Evolutionary conservation across 116 monocot species (phyloP), one percentile per base, ranked within the genome.

Genomic region (Iris pallida): DNA sequence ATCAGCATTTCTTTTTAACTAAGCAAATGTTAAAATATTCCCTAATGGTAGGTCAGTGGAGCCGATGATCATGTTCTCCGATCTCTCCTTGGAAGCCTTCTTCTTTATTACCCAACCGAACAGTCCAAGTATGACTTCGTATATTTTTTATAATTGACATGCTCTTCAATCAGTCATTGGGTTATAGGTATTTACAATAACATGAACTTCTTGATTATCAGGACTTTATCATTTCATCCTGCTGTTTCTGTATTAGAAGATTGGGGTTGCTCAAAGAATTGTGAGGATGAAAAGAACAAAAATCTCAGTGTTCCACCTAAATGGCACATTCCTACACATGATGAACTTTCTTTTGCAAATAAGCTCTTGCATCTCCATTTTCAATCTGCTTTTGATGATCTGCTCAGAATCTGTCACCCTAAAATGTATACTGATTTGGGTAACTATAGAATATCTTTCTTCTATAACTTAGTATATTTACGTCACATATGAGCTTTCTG

Each of bases 11-110:
- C 30, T 30, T 30, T 30, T 3, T 30, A 30, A 30, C 30, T 30
- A 30, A 30, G 10, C 14, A 18, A 47, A 64, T 0, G 9, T 4
- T 7, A 8, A 19, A 17, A 5, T 47, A 16, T 62, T 62, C n/a
- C n/a, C 10, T n/a, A 64, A 47, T 0, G 11, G 60, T 69, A 98
- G 98, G 88, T 98, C 61, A 93, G 93, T 88, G 83, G 88, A 76
- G 90, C 87, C 80, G 93, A 85, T 74, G 90, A 90, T 83, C 75
- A 85, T 76, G 65, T 98, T 64, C 98, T 98, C 57, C 83, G 87
- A 15, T 88, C 90, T 70, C 86, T 98, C 42, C 85, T 98, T 74
- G 90, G 86, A 64, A 90, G 88, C 62, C 79, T 98, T 59, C 71
- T 90, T 9, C 74, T 90, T 42, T 93, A 93, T 84, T 98, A 93